These are phyloP conservation scores for Tausonia pullulans DNA, from an alignment of 1,284 basidiomycete species.

Conservation along the genomic window DNA sequence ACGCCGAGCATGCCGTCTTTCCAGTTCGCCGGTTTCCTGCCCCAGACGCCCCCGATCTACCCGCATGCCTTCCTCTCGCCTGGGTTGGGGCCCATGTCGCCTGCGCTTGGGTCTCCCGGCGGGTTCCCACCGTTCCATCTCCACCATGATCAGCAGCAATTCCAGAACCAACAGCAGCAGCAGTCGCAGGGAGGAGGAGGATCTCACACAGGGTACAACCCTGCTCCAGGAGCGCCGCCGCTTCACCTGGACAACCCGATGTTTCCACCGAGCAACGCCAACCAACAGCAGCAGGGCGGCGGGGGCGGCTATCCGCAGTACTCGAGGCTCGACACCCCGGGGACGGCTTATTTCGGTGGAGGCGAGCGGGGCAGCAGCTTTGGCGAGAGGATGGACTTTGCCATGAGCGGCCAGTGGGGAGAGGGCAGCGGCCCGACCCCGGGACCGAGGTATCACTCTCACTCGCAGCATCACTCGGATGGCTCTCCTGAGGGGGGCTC, in stretches of 20 bases:
- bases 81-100: slow-evolving; percentile 33
- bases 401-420: too few relatives aligned
- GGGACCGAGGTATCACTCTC: too few relatives aligned
- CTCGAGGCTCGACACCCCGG: neutral
- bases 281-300: neutral
- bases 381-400: too few relatives aligned
- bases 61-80: slow-evolving; percentile 29
- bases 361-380: too few relatives aligned
- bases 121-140: neutral
- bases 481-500: too few relatives aligned
- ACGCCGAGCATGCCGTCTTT: slow-evolving; percentile 38
- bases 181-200: too few relatives aligned
- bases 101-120: slow-evolving; percentile 17
- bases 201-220: neutral
- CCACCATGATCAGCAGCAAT: too few relatives aligned
- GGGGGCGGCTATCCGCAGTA: neutral
- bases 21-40: slow-evolving; percentile 22
- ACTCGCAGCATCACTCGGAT: too few relatives aligned
- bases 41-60: slow-evolving; percentile 32
- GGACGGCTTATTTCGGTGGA: too few relatives aligned
- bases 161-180: too few relatives aligned
- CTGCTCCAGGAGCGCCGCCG: slow-evolving; percentile 5
- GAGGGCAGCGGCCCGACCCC: too few relatives aligned
- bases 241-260: slow-evolving; percentile 5
- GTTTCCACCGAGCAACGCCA: neutral